phyloP scores from a whole-genome alignment of 1,139 yeast species.

The Taphrina wiesneri region DNA sequence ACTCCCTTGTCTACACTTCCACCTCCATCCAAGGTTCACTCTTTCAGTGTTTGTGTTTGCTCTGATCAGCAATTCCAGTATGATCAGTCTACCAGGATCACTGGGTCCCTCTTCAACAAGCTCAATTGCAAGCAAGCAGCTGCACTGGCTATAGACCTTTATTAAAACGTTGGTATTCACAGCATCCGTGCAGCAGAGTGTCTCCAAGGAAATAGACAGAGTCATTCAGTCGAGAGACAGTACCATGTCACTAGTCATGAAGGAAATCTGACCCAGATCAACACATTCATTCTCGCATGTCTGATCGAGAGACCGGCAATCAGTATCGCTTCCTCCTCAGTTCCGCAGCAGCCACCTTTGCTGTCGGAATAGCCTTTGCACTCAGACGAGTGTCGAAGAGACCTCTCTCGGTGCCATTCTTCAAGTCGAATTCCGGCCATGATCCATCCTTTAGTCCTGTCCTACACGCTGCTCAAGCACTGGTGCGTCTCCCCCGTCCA shows the following conservation, averaged over 20 bases:
- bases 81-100: not conserved
- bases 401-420: slow-evolving; percentile 12
- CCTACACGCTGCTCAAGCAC: slow-evolving; percentile 31
- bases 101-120: not conserved
- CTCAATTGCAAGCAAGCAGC: not conserved
- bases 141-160: too few species aligned
- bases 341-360: slow-evolving; percentile 22
- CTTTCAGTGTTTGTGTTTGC: too few species aligned
- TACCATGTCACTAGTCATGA: too few species aligned
- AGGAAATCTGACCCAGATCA: not conserved
- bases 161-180: too few species aligned
- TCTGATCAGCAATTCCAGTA: not conserved
- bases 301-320: not conserved
- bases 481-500: not conserved
- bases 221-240: not conserved
- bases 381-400: slow-evolving; percentile 4
- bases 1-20: not conserved
- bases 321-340: slow-evolving; percentile 14
- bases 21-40: too few species aligned
- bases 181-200: too few species aligned
- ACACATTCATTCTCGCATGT: not conserved
- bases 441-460: slow-evolving; percentile 29
- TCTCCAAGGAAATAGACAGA: too few species aligned
- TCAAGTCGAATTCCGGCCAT: slow-evolving; percentile 10
- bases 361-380: slow-evolving; percentile 18